Evolutionary conservation across 768 basidiomycete genomes (phyloP).

Genomic region (Suillus subaureus): DNA sequence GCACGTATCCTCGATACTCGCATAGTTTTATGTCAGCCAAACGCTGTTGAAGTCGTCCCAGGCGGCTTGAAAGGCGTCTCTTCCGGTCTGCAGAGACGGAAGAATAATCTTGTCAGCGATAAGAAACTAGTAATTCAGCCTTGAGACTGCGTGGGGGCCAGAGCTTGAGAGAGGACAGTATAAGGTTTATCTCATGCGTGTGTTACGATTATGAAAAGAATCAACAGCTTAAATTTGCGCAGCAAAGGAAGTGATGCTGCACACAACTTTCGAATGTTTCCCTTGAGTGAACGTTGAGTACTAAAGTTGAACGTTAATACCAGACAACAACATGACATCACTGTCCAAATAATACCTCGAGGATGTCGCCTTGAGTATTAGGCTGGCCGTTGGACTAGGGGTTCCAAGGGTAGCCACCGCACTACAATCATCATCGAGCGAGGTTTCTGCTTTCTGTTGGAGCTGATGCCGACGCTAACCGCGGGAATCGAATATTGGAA

Average conservation of each 20-base stretch:
- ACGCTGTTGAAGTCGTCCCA: conserved; percentile 39
- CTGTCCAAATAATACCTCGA: too few species aligned
- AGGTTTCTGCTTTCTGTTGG: too few species aligned
- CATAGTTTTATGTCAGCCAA: conserved; percentile 29
- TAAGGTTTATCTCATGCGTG: conserved; percentile 19
- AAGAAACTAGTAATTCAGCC: conserved; percentile 37
- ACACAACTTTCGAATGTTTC: conserved; percentile 1
- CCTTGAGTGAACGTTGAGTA: too few species aligned
- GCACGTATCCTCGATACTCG: background rate
- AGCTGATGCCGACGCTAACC: too few species aligned
- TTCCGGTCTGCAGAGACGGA: conserved; percentile 35
- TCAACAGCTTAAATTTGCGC: background rate
- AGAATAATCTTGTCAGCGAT: conserved; percentile 40
- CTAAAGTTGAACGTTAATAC: too few species aligned
- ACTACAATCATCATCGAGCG: too few species aligned
- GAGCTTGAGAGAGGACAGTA: conserved; percentile 33
- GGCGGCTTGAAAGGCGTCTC: conserved; percentile 39
- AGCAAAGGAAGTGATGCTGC: background rate
- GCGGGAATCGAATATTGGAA: too few species aligned
- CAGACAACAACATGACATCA: too few species aligned
- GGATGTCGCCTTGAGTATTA: background rate
- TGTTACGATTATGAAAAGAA: background rate
- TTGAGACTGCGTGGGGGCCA: conserved; percentile 36
- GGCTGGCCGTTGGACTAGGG: too few species aligned
- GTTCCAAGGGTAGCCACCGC: too few species aligned